These are phyloP conservation scores for Thielaviopsis musarum DNA, from an alignment of 2,329 filamentous ascomycete genomes.

Conservation along the genomic window DNA sequence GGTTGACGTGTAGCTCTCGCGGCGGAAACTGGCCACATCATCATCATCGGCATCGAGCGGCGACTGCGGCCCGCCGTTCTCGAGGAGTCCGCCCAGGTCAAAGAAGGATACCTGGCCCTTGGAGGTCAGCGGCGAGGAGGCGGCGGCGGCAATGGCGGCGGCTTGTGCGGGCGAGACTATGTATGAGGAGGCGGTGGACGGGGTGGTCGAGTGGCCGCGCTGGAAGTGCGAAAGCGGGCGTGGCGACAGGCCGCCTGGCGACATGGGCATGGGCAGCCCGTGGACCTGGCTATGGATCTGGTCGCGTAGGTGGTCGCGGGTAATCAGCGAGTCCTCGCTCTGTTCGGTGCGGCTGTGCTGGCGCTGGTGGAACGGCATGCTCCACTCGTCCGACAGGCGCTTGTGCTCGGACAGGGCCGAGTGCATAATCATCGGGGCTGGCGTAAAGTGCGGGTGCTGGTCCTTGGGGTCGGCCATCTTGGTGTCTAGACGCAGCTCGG, in stretches of 20 bases:
- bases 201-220: slow-evolving; percentile 20
- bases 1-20: slow-evolving; percentile 18
- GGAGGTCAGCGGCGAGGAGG: slow-evolving; percentile 17
- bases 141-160: slow-evolving; percentile 5
- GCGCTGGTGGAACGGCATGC: slow-evolving; percentile 24
- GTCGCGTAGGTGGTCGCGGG: slow-evolving; percentile 18
- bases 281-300: slow-evolving; percentile 1
- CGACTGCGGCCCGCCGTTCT: slow-evolving; percentile 26
- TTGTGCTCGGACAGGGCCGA: slow-evolving; percentile 14
- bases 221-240: slow-evolving; percentile 17
- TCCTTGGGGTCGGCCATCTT: slow-evolving; percentile 16
- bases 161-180: slow-evolving; percentile 2
- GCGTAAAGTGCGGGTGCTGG: slow-evolving; percentile 19
- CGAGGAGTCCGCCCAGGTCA: slow-evolving; percentile 64
- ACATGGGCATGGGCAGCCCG: too few species aligned
- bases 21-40: slow-evolving; percentile 17
- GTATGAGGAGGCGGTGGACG: not conserved
- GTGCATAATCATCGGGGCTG: slow-evolving; percentile 18
- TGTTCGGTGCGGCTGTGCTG: slow-evolving; percentile 22
- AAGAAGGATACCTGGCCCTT: slow-evolving; percentile 52
- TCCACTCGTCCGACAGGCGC: slow-evolving; percentile 25
- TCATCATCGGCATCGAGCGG: not conserved
- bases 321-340: slow-evolving; percentile 29
- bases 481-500: slow-evolving; percentile 26
- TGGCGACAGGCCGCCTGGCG: not conserved